These are phyloP conservation scores for Zymoseptoria brevis DNA, from an alignment of 2,329 filamentous ascomycete species.

Conservation along the genomic window DNA sequence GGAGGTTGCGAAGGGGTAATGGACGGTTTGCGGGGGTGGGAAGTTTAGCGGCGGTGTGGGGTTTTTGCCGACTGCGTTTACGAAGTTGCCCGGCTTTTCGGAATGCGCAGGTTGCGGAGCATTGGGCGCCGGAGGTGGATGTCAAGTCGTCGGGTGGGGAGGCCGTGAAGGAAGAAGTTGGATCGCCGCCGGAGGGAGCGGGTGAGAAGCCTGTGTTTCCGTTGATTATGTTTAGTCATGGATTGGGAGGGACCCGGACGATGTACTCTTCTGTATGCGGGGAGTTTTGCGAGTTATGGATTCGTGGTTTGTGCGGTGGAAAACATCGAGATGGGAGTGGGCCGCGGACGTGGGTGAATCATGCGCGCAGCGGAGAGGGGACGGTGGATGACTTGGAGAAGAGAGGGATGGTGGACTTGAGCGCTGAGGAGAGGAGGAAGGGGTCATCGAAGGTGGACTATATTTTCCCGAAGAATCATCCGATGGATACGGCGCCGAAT, in stretches of 20 bases:
- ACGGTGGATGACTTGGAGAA: slow-evolving; percentile 28
- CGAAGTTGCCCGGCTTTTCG: slow-evolving; percentile 57
- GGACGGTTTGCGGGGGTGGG: slow-evolving; percentile 52
- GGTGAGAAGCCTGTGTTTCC: slow-evolving; percentile 46
- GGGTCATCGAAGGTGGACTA: slow-evolving; percentile 42
- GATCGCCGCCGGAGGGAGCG: slow-evolving; percentile 33
- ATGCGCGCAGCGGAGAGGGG: slow-evolving; percentile 35
- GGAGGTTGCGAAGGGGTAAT: slow-evolving; percentile 52
- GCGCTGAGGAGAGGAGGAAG: slow-evolving; percentile 15
- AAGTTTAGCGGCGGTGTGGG: slow-evolving; percentile 43
- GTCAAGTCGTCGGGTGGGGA: slow-evolving; percentile 31
- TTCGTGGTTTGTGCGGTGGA: slow-evolving; percentile 57
- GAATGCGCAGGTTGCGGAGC: slow-evolving; percentile 51
- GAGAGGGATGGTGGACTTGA: slow-evolving; percentile 21
- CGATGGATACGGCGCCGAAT: slow-evolving; percentile 41
- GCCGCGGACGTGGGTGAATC: slow-evolving; percentile 54
- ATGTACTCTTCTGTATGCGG: slow-evolving; percentile 57
- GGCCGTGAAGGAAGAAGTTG: slow-evolving; percentile 35
- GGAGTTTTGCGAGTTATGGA: slow-evolving; percentile 58
- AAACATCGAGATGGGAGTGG: slow-evolving; percentile 60
- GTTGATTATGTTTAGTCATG: slow-evolving; percentile 59
- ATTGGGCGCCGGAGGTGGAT: slow-evolving; percentile 39
- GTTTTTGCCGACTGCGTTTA: slow-evolving; percentile 54
- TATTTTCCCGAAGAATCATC: slow-evolving; percentile 51
- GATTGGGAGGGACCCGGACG: slow-evolving; percentile 55